Percentiles rank a stretch among this genome's conserved stretches.
phyloP scores from a whole-genome alignment of 148 eudicot genomes.

The Euryodendron excelsum region DNA sequence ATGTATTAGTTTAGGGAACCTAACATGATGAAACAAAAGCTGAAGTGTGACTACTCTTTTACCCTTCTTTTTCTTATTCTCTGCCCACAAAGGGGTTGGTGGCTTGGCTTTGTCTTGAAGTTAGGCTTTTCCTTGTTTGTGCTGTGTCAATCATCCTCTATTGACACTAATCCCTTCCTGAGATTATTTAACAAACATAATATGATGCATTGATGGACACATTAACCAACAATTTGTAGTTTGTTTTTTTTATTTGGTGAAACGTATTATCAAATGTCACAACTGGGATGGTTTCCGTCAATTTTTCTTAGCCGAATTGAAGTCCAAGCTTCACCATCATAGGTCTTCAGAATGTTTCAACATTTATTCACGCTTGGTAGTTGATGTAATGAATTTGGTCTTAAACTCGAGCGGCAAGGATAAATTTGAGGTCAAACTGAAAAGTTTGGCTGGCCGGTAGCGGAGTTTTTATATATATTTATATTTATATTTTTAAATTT shows the following conservation, averaged over 20 bases:
- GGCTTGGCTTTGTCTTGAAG: constrained; percentile 52
- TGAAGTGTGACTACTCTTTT: constrained; percentile 9
- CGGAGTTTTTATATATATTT: no score
- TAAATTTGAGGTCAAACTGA: no score
- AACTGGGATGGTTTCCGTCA: not conserved
- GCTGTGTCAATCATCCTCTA: constrained; percentile 13
- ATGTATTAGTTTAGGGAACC: constrained; percentile 8
- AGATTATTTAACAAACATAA: constrained; percentile 14
- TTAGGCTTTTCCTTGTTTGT: constrained; percentile 24
- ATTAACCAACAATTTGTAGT: not conserved
- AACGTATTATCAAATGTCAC: not conserved
- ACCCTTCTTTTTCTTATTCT: not conserved
- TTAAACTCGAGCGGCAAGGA: no score
- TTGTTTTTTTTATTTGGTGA: not conserved
- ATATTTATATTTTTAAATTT: no score
- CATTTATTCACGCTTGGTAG: no score
- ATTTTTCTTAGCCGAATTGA: not conserved
- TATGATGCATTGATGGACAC: constrained; percentile 8
- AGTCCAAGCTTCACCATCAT: no score
- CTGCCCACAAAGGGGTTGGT: constrained; percentile 35
- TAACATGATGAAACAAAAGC: constrained; percentile 23
- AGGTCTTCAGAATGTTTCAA: no score
- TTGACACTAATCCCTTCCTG: constrained; percentile 17
- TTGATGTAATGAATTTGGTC: no score
- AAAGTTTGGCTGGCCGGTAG: no score